These are phyloP conservation scores for Allomyces macrogynus DNA, from an alignment of 192 early-diverging fungal species.

Conservation along the genomic window DNA sequence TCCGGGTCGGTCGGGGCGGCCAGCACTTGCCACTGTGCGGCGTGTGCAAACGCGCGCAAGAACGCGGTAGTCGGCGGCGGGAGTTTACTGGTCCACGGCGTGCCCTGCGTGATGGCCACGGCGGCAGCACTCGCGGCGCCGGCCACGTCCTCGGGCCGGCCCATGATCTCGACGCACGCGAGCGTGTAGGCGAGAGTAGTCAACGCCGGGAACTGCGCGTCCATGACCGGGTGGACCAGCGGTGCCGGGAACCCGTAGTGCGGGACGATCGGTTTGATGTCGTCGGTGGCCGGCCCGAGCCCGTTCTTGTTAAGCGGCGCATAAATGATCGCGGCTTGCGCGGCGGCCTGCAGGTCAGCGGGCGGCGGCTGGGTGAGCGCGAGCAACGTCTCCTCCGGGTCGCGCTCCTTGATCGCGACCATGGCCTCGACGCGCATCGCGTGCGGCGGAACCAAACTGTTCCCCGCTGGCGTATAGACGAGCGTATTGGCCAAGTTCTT, in stretches of 20 bases:
- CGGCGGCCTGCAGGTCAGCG: too few relatives aligned
- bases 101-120: neutral
- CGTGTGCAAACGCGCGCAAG: neutral
- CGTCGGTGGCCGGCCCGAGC: too few relatives aligned
- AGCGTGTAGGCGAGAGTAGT: neutral
- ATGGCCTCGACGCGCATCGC: neutral
- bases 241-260: too few relatives aligned
- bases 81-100: neutral
- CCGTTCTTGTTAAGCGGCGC: too few relatives aligned
- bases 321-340: too few relatives aligned
- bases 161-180: neutral
- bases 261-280: too few relatives aligned
- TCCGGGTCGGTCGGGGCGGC: too few relatives aligned
- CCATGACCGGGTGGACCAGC: neutral
- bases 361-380: too few relatives aligned
- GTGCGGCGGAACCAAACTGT: neutral
- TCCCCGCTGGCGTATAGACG: conserved; percentile 9
- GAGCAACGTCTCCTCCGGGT: too few relatives aligned
- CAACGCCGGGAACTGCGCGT: neutral
- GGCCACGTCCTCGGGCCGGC: neutral
- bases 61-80: neutral
- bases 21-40: too few relatives aligned
- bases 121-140: neutral
- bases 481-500: conserved; percentile 81
- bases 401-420: too few relatives aligned